Base-by-base conservation (phyloP, 73 alveolate species). In the Paramecium tetraurelia region DNA sequence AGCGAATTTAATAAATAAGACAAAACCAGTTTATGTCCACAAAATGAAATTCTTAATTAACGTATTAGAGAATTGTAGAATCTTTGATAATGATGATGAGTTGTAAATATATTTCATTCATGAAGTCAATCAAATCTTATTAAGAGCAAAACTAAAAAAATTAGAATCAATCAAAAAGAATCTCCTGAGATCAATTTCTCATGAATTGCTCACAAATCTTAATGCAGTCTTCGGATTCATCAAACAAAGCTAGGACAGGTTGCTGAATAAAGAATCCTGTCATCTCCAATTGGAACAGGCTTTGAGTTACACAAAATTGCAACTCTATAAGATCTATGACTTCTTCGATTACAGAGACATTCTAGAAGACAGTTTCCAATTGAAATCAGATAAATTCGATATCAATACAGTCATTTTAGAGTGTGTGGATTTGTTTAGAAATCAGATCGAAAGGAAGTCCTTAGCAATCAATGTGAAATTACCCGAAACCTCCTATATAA, bases 101-200 rank as follows among this genome's bases (percentile, higher is more conserved):
- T 27, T 63, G 16, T 38, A 75, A 75, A 75, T 75, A 29, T 75
- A 75, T 75, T 75, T 75, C 33, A 75, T 75, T 21, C 87, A 75
- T 38, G 87, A 75, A 20, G 38, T 75, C 4, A 38, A 35, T 35
- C 16, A 35, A 38, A 41, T 75, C 9, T 27, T 75, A 12, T 41
- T 75, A 38, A 38, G 29, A 75, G 33, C 58, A n/a, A 38, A 75
- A 75, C 4, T 75, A 29, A 75, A 75, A 20, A 75, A 75, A 41
- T 20, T 38, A 35, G 87, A 75, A 75, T 35, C 57, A 21, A 41
- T 75, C 4, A 75, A 75, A 41, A 75, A 75, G 68, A 75, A 75
- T 20, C 58, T 75, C 7, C 12, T 75, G n/a, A 33, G 87, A 21
- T 75, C 87, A 2, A 75, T 75, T 3, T 75, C 87, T 35, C 87